Conservation (phyloP, 257 asterid genomes). For the Solanum peruvianum region DNA sequence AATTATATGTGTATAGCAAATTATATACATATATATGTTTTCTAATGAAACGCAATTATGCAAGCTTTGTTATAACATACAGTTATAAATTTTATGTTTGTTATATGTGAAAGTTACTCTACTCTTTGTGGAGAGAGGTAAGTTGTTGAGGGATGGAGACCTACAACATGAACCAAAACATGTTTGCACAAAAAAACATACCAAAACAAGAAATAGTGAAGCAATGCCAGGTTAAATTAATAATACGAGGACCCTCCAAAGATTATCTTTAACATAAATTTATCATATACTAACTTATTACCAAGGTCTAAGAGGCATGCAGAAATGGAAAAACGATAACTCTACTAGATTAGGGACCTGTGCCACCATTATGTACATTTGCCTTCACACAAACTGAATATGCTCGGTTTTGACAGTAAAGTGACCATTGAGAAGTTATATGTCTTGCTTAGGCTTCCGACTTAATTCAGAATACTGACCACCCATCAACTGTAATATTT, state of each 20-base stretch:
- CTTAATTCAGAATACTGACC: slow-evolving; percentile 87
- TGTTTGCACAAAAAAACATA: not conserved
- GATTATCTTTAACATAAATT: not conserved
- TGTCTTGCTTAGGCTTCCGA: slow-evolving; percentile 92
- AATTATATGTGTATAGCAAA: too few relatives aligned
- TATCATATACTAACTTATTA: not conserved
- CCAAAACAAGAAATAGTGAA: not conserved
- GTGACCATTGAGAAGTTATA: slow-evolving; percentile 17
- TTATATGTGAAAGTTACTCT: too few relatives aligned
- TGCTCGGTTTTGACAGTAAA: not conserved
- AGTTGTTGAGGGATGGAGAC: not conserved
- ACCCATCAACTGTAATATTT: slow-evolving; percentile 88
- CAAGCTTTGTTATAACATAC: too few relatives aligned
- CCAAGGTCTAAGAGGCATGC: not conserved
- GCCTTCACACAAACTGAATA: not conserved
- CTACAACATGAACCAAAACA: not conserved
- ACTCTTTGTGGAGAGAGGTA: not conserved
- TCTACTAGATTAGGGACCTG: not conserved
- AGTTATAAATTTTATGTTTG: too few relatives aligned
- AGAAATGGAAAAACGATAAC: not conserved
- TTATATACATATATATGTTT: too few relatives aligned
- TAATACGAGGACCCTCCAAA: not conserved
- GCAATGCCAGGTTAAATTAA: not conserved
- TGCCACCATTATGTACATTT: slow-evolving; percentile 9
- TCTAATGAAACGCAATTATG: too few relatives aligned